Conservation (phyloP, 2,329 filamentous ascomycete genomes). For the Trichoderma atroviride region DNA sequence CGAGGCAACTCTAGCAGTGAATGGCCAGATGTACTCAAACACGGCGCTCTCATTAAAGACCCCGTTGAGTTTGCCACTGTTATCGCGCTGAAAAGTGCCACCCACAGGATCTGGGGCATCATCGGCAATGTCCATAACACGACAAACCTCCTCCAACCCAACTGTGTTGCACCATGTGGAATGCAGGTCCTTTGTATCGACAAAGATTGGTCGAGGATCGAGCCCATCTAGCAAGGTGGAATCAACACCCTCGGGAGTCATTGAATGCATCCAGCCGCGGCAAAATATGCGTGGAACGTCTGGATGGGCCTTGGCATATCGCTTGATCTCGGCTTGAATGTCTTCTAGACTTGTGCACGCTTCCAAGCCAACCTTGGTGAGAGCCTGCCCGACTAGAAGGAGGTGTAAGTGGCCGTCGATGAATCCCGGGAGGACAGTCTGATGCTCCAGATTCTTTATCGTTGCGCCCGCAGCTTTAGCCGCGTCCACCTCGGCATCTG, state of each 20-base stretch:
- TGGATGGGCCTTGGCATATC: constrained; percentile 51
- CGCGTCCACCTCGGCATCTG: constrained; percentile 31
- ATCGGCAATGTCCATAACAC: constrained; percentile 45
- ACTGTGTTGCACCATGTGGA: constrained; percentile 59
- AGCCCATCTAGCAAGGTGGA: constrained; percentile 53
- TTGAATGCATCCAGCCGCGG: constrained; percentile 58
- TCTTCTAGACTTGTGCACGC: constrained; percentile 53
- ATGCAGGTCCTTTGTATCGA: constrained; percentile 60
- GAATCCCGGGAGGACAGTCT: constrained; percentile 56
- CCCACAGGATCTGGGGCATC: constrained; percentile 51
- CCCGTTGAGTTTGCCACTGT: constrained; percentile 51
- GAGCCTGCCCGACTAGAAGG: constrained; percentile 55
- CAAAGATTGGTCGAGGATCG: constrained; percentile 57
- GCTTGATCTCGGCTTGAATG: constrained; percentile 50
- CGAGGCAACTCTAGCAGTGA: constrained; percentile 51
- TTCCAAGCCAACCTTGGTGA: constrained; percentile 54
- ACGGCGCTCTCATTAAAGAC: constrained; percentile 57
- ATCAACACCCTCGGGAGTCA: constrained; percentile 50
- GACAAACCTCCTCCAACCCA: constrained; percentile 49
- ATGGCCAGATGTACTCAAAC: constrained; percentile 58
- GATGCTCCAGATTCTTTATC: constrained; percentile 37
- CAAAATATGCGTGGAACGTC: constrained; percentile 54
- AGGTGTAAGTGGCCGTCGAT: constrained; percentile 62
- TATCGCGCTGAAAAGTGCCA: constrained; percentile 55
- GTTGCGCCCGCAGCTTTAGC: constrained; percentile 34